These are phyloP conservation scores for Daldinia concentrica DNA, from an alignment of 495 filamentous ascomycete genomes.

Conservation along the genomic window DNA sequence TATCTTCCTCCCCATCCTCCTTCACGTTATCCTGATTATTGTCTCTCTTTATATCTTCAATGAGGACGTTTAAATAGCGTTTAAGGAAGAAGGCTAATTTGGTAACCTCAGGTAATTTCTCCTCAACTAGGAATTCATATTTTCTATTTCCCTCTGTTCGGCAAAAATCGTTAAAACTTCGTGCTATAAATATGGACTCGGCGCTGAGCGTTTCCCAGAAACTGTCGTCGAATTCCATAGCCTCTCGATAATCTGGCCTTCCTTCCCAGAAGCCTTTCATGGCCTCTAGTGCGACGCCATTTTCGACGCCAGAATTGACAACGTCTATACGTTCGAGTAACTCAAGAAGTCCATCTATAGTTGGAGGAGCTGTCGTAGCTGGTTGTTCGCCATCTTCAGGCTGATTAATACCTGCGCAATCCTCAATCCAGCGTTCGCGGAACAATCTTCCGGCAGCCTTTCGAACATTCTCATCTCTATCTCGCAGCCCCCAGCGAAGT, in stretches of 20 bases:
- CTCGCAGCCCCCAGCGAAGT: constrained; percentile 91
- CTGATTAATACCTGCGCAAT: constrained; percentile 75
- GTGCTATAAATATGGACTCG: constrained; percentile 85
- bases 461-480: constrained; percentile 93
- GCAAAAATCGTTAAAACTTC: constrained; percentile 95
- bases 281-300: constrained; percentile 88
- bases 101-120: constrained; percentile 95
- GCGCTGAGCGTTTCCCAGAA: constrained; percentile 90
- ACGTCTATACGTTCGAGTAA: constrained; percentile 94
- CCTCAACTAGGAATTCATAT: constrained; percentile 77
- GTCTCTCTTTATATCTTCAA: constrained; percentile 69
- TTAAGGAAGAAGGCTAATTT: constrained; percentile 85
- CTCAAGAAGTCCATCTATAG: constrained; percentile 80
- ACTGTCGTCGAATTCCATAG: constrained; percentile 78
- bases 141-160: constrained; percentile 72
- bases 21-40: constrained; percentile 62
- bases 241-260: constrained; percentile 87
- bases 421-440: constrained; percentile 94
- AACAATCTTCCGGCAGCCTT: constrained; percentile 92
- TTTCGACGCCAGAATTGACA: constrained; percentile 86
- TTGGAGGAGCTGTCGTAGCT: constrained; percentile 67
- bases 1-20: constrained; percentile 79
- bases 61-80: constrained; percentile 77
- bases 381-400: constrained; percentile 57
- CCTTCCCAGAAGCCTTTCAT: constrained; percentile 97